Base-by-base conservation (phyloP, 139 green algal genomes). In the Tetraselmis chui region DNA sequence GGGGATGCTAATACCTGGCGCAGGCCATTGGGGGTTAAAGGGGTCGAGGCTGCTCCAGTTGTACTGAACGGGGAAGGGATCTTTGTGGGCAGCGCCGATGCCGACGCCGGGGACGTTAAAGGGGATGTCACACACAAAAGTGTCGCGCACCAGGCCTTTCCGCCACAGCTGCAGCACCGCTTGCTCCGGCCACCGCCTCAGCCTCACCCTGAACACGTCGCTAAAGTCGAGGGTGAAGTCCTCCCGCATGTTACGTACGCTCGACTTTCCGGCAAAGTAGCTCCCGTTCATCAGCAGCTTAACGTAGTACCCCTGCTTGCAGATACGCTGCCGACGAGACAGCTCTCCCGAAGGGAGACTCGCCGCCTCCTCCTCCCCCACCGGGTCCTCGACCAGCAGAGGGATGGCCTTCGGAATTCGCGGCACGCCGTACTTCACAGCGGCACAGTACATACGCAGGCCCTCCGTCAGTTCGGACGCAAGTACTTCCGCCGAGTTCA, bases 151-250 rank as follows among this genome's bases (percentile, higher is more conserved):
- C 11, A 77, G 29, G 76, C 85, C 80, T 25, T 87, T 84, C 80
- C 90, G 87, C n/a, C 32, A 90, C 0, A 92, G 31, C 77, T 91
- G 83, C 30, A 89, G 76, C 29, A 32, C 76, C 75, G 91, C 87
- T 79, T 80, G 85, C 81, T 90, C 80, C 1, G 89, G 89, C 83
- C 84, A 92, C 31, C 83, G 85, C 24, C 87, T 29, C 25, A 92
- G 59, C 28, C 88, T 85, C 2, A 92, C 76, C 29, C 87, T 92
- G 86, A 91, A 92, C 1, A 87, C 81, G 31, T 91, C 89, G 30
- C 87, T 91, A 59, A 92, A 88, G n/a, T 88, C 59, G 1, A 80
- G 23, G 23, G 80, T 82, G 74, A 89, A 92, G 77, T 88, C 85
- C 0, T 92, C 87, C 0, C 59, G 77, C 31, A 92, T 32, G 0